Evolutionary conservation across 148 eudicot genomes (phyloP), one percentile per base, ranked within the genome.

Genomic region (Nepenthes mirabilis): DNA sequence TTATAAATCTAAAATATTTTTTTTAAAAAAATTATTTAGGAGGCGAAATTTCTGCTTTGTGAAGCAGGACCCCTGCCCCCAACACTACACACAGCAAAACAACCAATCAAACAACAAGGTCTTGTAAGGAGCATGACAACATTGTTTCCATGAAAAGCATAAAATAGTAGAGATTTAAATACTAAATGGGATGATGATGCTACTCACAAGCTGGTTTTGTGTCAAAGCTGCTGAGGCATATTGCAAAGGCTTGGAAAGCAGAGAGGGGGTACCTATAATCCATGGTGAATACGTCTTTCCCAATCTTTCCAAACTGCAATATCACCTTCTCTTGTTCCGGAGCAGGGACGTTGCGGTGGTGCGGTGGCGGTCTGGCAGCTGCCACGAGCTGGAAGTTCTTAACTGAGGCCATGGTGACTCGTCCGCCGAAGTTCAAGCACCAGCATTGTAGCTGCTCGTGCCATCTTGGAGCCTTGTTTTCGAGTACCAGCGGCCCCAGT

Each of bases 381-480:
- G 97, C 97, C 65, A 85, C 95, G 5, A 85, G 96, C 86, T 91
- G 96, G 72, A 91, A 88, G 58, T 88, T 91, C 75, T 88, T 88
- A 14, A 91, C 90, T 0, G 96, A 91, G 45, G 97, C 97, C 23
- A 91, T 91, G 1, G 97, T 91, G 5, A 91, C 95, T 34, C 97
- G 77, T 11, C 97, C 97, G 70, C 75, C 81, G 56, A 91, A 91
- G 62, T 91, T 87, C 59, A 91, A 67, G 76, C 97, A 91, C 97
- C 97, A 91, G 67, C 97, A 91, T 65, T 91, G 97, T 36, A 90
- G 76, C 70, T 87, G 95, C 58, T 84, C 97, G 33, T 91, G 97
- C 97, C 95, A 91, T 70, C 95, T 77, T 52, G 97, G 97, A 52
- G 95, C 77, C 73, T 84, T 91, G 75, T 84, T 91, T 63, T 87